Conservation (phyloP, 768 basidiomycete species). For the Lentinula guzmanii region DNA sequence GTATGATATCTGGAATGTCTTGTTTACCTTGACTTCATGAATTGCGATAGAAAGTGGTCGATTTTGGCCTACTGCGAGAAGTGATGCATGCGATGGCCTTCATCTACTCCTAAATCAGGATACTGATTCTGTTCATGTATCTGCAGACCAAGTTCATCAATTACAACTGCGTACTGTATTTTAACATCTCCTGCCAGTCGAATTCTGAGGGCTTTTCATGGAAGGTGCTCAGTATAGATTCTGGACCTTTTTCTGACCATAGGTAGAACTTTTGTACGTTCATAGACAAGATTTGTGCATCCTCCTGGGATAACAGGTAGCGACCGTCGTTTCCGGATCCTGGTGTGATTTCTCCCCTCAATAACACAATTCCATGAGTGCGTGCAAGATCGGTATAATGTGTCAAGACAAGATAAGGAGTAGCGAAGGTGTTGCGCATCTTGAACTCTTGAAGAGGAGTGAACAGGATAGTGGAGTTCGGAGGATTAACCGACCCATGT, state of each 20-base stretch:
- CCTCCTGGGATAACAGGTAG: constrained; percentile 67
- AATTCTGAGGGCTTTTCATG: constrained; percentile 77
- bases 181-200: constrained; percentile 75
- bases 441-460: constrained; percentile 95
- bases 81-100: too few relatives aligned
- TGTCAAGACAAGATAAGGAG: constrained; percentile 86
- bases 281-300: constrained; percentile 80
- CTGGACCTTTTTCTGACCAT: constrained; percentile 34
- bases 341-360: constrained; percentile 89
- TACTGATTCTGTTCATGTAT: too few relatives aligned
- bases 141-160: background rate
- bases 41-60: too few relatives aligned
- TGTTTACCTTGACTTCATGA: too few relatives aligned
- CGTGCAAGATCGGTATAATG: constrained; percentile 85
- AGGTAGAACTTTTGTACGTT: constrained; percentile 84
- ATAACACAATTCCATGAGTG: constrained; percentile 76
- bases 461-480: constrained; percentile 76
- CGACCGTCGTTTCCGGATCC: constrained; percentile 35
- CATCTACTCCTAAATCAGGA: too few relatives aligned
- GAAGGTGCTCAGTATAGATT: constrained; percentile 58
- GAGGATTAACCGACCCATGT: constrained; percentile 33
- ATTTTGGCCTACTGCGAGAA: too few relatives aligned
- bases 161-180: constrained; percentile 27
- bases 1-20: too few relatives aligned
- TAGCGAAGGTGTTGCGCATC: constrained; percentile 73